These are phyloP conservation scores for Alternaria incomplexa DNA, from an alignment of 2,329 filamentous ascomycete species.

Conservation along the genomic window DNA sequence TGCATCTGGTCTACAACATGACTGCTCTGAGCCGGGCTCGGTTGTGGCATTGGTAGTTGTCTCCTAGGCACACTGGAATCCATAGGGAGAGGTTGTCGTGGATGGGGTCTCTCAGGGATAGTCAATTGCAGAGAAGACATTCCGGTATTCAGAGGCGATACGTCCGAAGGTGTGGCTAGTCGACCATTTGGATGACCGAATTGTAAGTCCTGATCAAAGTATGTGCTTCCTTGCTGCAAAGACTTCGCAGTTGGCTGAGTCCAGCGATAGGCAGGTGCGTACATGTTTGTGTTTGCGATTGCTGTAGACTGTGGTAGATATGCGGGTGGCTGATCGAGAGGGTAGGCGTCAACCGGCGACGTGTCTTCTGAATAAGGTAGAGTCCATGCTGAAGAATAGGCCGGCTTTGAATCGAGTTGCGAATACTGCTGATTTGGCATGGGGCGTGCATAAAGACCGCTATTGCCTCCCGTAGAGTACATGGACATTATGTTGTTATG, in stretches of 20 bases:
- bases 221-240: conserved; percentile 16
- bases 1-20: conserved; percentile 41
- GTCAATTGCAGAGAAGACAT: conserved; percentile 39
- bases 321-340: conserved; percentile 23
- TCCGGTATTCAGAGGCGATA: conserved; percentile 33
- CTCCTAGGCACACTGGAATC: conserved; percentile 29
- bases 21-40: conserved; percentile 30
- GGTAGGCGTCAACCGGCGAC: conserved; percentile 37
- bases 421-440: conserved; percentile 21
- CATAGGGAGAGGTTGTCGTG: conserved; percentile 15
- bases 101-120: conserved; percentile 33
- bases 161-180: conserved; percentile 17
- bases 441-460: conserved; percentile 20
- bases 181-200: conserved; percentile 22
- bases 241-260: conserved; percentile 16
- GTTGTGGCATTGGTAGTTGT: conserved; percentile 42
- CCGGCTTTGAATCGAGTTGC: conserved; percentile 28
- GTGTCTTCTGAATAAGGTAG: conserved; percentile 34
- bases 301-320: conserved; percentile 28
- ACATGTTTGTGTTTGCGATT: conserved; percentile 18
- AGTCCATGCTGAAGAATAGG: conserved; percentile 30
- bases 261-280: conserved; percentile 28
- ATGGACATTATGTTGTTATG: conserved; percentile 30
- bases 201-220: conserved; percentile 32
- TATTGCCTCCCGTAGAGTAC: conserved; percentile 17